Percentiles rank a stretch among this genome's conserved stretches.
These are phyloP conservation scores for Rhododendron simsii DNA, from an alignment of 148 eudicot genomes.

Conservation along the genomic window DNA sequence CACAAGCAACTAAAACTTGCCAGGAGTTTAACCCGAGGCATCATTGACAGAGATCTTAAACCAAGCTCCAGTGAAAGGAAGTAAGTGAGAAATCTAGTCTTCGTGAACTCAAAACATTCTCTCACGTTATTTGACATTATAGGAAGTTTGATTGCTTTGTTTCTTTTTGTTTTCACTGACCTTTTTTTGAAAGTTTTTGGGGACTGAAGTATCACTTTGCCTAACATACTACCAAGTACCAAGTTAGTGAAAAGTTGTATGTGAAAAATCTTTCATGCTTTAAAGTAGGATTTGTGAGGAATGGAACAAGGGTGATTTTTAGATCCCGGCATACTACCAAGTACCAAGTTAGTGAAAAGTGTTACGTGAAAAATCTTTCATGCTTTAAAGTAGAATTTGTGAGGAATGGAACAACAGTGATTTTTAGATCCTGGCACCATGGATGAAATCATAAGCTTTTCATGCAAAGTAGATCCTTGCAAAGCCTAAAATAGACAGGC, in stretches of 20 bases:
- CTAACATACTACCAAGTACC: background rate
- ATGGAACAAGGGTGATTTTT: background rate
- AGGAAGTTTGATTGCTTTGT: background rate
- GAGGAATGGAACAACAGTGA: background rate
- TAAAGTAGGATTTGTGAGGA: background rate
- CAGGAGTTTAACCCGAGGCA: conserved; percentile 89
- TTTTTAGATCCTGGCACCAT: background rate
- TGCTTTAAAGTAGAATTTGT: background rate
- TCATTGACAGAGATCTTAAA: conserved; percentile 92
- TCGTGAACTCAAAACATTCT: background rate
- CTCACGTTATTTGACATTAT: background rate
- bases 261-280: background rate
- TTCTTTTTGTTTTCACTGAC: background rate
- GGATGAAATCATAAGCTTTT: background rate
- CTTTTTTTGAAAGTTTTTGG: background rate
- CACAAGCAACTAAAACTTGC: conserved; percentile 97
- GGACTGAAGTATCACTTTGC: background rate
- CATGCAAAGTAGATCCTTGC: background rate
- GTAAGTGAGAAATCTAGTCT: conserved; percentile 39
- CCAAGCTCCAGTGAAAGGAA: conserved; percentile 91
- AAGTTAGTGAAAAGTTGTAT: background rate
- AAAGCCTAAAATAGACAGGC: background rate
- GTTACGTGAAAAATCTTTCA: background rate
- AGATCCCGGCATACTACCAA: background rate
- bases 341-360: background rate